Conservation (phyloP, 2,329 filamentous ascomycete species). For the Monosporascus sp. region DNA sequence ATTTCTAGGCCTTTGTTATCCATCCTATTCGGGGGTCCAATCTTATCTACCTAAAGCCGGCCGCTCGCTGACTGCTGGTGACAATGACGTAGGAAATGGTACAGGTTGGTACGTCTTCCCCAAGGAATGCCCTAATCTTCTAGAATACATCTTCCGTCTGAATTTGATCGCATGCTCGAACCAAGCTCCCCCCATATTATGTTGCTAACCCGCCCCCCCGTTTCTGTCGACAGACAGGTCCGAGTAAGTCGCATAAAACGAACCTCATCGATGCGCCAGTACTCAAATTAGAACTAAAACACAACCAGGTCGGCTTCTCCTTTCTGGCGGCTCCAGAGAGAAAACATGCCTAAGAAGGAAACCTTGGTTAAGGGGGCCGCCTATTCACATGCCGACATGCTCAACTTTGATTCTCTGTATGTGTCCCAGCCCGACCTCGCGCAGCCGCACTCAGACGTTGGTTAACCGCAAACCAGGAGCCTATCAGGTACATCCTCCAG, state of each 20-base stretch:
- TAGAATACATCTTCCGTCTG: background rate
- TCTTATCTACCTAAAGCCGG: constrained; percentile 31
- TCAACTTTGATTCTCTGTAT: constrained; percentile 80
- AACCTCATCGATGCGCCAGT: background rate
- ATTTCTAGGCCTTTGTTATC: constrained; percentile 1
- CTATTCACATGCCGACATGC: constrained; percentile 92
- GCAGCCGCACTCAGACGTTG: background rate
- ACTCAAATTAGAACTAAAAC: background rate
- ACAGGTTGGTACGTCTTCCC: constrained; percentile 76
- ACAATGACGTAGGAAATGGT: constrained; percentile 82
- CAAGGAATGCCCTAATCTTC: background rate
- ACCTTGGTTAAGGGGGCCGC: constrained; percentile 82
- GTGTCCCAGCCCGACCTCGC: constrained; percentile 18
- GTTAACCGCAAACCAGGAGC: constrained; percentile 39
- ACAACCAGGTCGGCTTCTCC: constrained; percentile 70
- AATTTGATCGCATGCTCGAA: background rate
- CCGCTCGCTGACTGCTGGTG: constrained; percentile 7
- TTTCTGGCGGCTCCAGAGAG: constrained; percentile 70
- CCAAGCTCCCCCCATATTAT: too few species aligned
- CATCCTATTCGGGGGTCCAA: constrained; percentile 8
- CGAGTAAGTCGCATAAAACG: constrained; percentile 45
- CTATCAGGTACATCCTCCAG: constrained; percentile 56
- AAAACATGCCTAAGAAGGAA: constrained; percentile 47
- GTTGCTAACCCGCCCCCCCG: constrained; percentile 12
- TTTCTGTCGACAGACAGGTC: constrained; percentile 46